A percentile compares a stretch with the other conserved stretches of the same genome.
phyloP scores from a whole-genome alignment of 805 yeast genomes.

The Ogataea philodendri region DNA sequence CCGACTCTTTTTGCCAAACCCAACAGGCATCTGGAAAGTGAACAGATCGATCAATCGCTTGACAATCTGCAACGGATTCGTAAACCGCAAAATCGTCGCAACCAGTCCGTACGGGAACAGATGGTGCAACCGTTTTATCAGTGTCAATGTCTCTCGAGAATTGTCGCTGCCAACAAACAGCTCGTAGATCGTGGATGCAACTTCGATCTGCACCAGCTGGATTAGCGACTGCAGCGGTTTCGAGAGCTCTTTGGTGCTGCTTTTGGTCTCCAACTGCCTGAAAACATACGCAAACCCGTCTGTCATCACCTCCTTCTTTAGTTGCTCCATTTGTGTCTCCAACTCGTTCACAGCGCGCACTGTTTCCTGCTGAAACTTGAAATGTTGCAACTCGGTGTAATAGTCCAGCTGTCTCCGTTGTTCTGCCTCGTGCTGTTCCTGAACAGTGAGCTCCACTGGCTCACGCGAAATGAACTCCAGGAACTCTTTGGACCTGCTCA shows the following conservation, averaged over 20 bases:
- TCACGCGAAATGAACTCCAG: constrained; percentile 49
- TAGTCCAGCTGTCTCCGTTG: constrained; percentile 60
- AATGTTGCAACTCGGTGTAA: constrained; percentile 56
- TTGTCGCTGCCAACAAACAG: constrained; percentile 77
- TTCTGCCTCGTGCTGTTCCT: constrained; percentile 54
- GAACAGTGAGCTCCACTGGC: constrained; percentile 38
- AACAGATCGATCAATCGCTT: constrained; percentile 77
- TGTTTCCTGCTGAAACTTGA: constrained; percentile 64
- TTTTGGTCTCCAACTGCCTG: constrained; percentile 58
- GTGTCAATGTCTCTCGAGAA: constrained; percentile 71
- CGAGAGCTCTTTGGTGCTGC: constrained; percentile 55
- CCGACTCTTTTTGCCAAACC: constrained; percentile 40
- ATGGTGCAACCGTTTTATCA: constrained; percentile 67
- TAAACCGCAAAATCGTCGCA: constrained; percentile 71
- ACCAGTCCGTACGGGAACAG: constrained; percentile 79
- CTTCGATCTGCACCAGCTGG: constrained; percentile 79
- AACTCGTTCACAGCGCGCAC: constrained; percentile 30
- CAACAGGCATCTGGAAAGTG: constrained; percentile 71
- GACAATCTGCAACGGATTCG: constrained; percentile 85
- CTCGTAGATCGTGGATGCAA: constrained; percentile 82
- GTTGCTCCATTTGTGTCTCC: constrained; percentile 43
- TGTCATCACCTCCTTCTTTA: constrained; percentile 28
- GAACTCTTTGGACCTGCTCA: constrained; percentile 52
- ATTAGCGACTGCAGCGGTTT: constrained; percentile 67
- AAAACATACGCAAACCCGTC: constrained; percentile 62